These are phyloP conservation scores for Emergomyces orientalis DNA, from an alignment of 2,329 filamentous ascomycete genomes.

Conservation along the genomic window DNA sequence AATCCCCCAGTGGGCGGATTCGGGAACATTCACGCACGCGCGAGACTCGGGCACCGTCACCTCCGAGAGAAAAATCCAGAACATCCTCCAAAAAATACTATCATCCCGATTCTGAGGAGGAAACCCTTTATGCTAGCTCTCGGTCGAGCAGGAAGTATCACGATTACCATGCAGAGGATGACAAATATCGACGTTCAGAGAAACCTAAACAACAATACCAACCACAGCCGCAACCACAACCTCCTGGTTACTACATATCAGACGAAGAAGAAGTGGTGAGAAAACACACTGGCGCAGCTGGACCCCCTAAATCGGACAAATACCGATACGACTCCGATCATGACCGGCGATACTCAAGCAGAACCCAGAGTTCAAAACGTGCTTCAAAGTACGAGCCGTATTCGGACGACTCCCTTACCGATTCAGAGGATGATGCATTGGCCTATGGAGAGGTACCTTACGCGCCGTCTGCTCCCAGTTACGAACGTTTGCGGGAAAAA, in stretches of 20 bases:
- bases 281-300: background rate
- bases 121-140: slow-evolving; percentile 17
- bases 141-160: slow-evolving; percentile 24
- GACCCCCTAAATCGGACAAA: background rate
- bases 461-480: background rate
- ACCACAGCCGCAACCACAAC: background rate
- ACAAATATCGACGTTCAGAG: slow-evolving; percentile 16
- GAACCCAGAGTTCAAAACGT: slow-evolving; percentile 3
- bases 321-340: slow-evolving; percentile 18
- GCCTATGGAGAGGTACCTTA: slow-evolving; percentile 28
- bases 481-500: slow-evolving; percentile 3
- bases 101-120: slow-evolving; percentile 23
- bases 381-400: slow-evolving; percentile 14
- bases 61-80: slow-evolving; percentile 22
- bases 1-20: slow-evolving; percentile 34
- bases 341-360: slow-evolving; percentile 11
- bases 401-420: slow-evolving; percentile 11
- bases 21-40: slow-evolving; percentile 37
- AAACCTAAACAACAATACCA: background rate
- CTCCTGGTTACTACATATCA: slow-evolving; percentile 21
- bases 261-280: slow-evolving; percentile 19
- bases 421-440: slow-evolving; percentile 22
- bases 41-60: slow-evolving; percentile 29
- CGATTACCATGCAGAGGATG: slow-evolving; percentile 19
- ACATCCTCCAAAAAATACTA: slow-evolving; percentile 20